Conservation (phyloP, 192 early-diverging fungal species). For the Linnemannia elongata region DNA sequence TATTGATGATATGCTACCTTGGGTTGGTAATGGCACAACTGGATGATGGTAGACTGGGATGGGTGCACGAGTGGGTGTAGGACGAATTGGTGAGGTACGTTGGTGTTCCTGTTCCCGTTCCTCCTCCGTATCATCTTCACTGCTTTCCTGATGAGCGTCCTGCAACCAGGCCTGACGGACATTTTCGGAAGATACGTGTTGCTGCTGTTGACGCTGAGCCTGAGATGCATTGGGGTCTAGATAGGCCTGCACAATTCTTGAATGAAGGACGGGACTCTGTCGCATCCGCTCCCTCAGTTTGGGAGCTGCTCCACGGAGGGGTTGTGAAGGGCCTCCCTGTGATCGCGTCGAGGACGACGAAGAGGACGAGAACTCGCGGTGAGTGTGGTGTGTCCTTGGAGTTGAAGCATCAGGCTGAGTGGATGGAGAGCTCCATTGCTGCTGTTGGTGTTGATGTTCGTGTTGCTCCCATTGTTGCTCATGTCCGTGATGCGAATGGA, state of each 20-base stretch:
- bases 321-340: conserved; percentile 16
- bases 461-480: conserved; percentile 22
- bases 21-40: neutral
- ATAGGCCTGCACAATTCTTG: conserved; percentile 47
- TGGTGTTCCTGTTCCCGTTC: neutral
- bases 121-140: conserved; percentile 33
- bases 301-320: conserved; percentile 13
- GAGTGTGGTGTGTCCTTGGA: neutral
- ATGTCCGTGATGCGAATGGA: neutral
- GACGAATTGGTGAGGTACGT: neutral
- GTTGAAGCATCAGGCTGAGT: neutral
- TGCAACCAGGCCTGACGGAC: conserved; percentile 46
- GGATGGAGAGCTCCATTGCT: conserved; percentile 1
- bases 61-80: neutral
- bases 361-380: conserved; percentile 14
- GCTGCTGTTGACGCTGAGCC: conserved; percentile 11
- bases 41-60: conserved; percentile 1
- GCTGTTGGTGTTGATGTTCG: conserved; percentile 6
- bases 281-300: conserved; percentile 51
- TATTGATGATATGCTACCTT: neutral
- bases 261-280: conserved; percentile 43
- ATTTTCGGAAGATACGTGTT: conserved; percentile 19
- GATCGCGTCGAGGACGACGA: conserved; percentile 12
- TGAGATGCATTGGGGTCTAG: conserved; percentile 30
- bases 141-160: conserved; percentile 40